These are phyloP conservation scores for Mycena chlorophos DNA, from an alignment of 768 basidiomycete species.

Conservation along the genomic window DNA sequence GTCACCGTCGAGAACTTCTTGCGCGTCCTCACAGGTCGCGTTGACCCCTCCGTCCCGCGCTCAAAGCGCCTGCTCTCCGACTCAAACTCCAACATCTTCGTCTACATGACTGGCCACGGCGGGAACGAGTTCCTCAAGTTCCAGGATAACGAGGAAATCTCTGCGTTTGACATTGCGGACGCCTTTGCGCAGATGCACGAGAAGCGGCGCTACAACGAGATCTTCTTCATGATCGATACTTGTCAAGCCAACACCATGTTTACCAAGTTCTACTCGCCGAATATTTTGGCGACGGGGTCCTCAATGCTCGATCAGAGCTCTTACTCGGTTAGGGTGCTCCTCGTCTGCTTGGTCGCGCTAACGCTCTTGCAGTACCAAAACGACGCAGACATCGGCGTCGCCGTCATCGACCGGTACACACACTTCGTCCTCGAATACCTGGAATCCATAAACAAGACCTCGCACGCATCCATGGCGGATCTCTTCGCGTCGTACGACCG, in stretches of 20 bases:
- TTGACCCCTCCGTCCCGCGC: constrained; percentile 80
- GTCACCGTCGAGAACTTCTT: constrained; percentile 97
- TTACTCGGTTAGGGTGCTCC: constrained; percentile 68
- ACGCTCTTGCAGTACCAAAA: constrained; percentile 70
- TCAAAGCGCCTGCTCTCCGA: constrained; percentile 92
- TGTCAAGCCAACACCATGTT: constrained; percentile 98
- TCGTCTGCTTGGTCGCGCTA: background rate
- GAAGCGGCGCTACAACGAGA: constrained; percentile 94
- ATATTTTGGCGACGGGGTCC: constrained; percentile 89
- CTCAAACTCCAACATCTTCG: constrained; percentile 87
- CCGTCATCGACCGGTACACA: constrained; percentile 93
- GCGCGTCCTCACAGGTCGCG: constrained; percentile 89
- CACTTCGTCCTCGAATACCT: constrained; percentile 90
- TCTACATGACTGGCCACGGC: constrained; percentile 98
- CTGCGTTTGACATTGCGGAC: constrained; percentile 95
- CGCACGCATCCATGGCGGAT: constrained; percentile 74
- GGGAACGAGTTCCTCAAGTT: constrained; percentile 99
- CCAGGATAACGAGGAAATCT: constrained; percentile 98
- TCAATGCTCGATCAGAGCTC: constrained; percentile 85
- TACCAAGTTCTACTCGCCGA: constrained; percentile 88
- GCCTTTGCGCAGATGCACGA: constrained; percentile 99
- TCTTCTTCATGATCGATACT: constrained; percentile 98
- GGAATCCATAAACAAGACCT: constrained; percentile 92
- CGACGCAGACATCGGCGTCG: constrained; percentile 91
- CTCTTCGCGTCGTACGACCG: constrained; percentile 79